Base-by-base conservation (phyloP, 1,284 basidiomycete species). In the Wolfiporia cocos region DNA sequence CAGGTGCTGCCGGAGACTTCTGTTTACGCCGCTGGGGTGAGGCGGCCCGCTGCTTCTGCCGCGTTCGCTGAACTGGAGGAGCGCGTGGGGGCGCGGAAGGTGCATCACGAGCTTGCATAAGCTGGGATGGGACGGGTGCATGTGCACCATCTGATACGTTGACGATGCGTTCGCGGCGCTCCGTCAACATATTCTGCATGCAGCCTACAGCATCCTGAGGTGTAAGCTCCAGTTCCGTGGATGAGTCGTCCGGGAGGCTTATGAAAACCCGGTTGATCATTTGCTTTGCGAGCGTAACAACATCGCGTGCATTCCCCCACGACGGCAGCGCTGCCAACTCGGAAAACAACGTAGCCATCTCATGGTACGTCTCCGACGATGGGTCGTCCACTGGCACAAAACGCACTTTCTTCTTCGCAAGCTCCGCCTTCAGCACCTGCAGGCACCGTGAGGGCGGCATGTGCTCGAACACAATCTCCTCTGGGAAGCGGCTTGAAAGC, bases 401-500 rank as follows among this genome's bases (percentile, higher is more conserved):
- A 3, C 44, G 31, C 28, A 81, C 61, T 0, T 61, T 46, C 20
- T 64, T 61, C 58, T 72, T 74, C 41, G 50, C 49, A 24, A 84
- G 57, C 44, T 73, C 65, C 40, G 64, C 67, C 23, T 58, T 52
- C 17, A 84, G 57, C 7, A 84, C 58, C 37, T 70, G 49, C 37
- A 83, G 53, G 50, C 79, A 81, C 19, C 68, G 55, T 12, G 63
- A 59, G 6, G 78, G 63, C 18, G 57, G 41, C 62, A 84, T 70
- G 49, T 81, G 73, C 14, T 50, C 44, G 63, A 84, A 81, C 26
- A 61, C 44, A 21, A 84, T 63, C 43, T 76, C 70, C 29, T 81
- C 75, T 1, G 78, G 71, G 65, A 84, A 84, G 14, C 81, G 75
- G 60, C 81, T 83, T 5, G 79, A 71, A 12, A 84, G 64, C 0